Evolutionary conservation across 345 rosid genomes (phyloP).

Genomic region (Lepidium sativum): DNA sequence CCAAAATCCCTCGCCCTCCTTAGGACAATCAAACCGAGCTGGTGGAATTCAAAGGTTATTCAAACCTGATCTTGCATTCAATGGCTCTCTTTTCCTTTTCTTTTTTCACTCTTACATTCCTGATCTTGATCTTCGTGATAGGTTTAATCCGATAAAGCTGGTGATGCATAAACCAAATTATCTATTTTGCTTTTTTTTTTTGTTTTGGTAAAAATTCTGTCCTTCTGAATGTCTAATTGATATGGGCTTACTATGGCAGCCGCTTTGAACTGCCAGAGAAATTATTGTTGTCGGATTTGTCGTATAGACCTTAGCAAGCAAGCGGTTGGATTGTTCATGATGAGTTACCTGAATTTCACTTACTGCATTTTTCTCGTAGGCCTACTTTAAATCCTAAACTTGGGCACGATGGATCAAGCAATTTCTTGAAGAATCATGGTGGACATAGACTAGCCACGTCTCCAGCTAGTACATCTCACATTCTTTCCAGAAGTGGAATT

Average conservation of each 20-base stretch:
- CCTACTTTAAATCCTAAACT: constrained; percentile 34
- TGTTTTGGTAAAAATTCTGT: background rate
- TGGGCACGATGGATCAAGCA: constrained; percentile 36
- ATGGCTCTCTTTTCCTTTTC: background rate
- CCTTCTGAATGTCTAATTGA: constrained; percentile 4
- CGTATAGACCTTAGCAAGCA: constrained; percentile 30
- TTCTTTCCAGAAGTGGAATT: constrained; percentile 51
- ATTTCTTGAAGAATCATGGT: constrained; percentile 31
- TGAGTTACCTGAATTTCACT: background rate
- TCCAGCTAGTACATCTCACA: constrained; percentile 41
- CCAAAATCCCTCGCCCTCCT: constrained; percentile 22
- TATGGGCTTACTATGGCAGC: constrained; percentile 11
- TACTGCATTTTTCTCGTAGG: constrained; percentile 32
- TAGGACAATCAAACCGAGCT: constrained; percentile 23
- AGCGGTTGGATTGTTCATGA: constrained; percentile 14
- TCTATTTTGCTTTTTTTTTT: background rate
- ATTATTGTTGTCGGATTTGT: constrained; percentile 12
- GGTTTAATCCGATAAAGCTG: background rate
- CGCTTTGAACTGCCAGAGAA: constrained; percentile 22
- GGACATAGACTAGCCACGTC: constrained; percentile 30
- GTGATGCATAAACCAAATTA: constrained; percentile 1
- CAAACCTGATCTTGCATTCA: background rate
- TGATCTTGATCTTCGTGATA: background rate
- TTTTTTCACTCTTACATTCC: background rate
- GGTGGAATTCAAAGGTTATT: constrained; percentile 34